Base-by-base conservation (phyloP, 208 protist genomes). In the Crithidia fasciculata region DNA sequence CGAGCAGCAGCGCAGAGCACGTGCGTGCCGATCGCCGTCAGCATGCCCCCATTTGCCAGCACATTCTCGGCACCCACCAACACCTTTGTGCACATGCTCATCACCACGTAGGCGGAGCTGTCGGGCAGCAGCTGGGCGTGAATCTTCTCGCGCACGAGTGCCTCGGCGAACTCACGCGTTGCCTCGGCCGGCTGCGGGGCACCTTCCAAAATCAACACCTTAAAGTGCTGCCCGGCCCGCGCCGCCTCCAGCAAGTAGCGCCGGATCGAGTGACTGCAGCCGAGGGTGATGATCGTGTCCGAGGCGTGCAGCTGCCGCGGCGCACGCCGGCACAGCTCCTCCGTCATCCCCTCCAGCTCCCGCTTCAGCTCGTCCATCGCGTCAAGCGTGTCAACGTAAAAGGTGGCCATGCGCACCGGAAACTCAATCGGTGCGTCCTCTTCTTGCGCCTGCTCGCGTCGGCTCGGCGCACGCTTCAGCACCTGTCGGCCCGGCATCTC, bases 1-100 rank as follows among this genome's bases (percentile, higher is more conserved):
- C 97, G 90, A 0, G 98, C 98, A 15, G 97, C 98, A 2, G 98
- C 76, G 45, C 96, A 98, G 43, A 99, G 80, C n/a, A 92, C 74
- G 72, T 99, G 98, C 6, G 92, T 95, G 37, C 98, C 98, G 41
- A 96, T 89, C 36, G 82, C 71, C 0, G 98, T 95, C 18, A 99
- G 89, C 59, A 99, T 80, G n/a, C 98, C 98, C 49, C 98, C 98
- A 71, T 99, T 99, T 0, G 98, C 98, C 77, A 99, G 84, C 10
- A 99, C 94, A 39, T 84, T 91, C 70, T 98, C 91, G 4, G 93
- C 94, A 8, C 95, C 92, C 39, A 99, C 81, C n/a, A 99, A 90
- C 50, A 99, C 95, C 78, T 99, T 99, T 65, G 98, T 99, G 53
- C 99, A 98, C 50, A 97, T 89, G 15, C 90, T 84, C 98, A 99